These are phyloP conservation scores for Flaveria robusta DNA, from an alignment of 129 eudicot genomes.

Conservation along the genomic window DNA sequence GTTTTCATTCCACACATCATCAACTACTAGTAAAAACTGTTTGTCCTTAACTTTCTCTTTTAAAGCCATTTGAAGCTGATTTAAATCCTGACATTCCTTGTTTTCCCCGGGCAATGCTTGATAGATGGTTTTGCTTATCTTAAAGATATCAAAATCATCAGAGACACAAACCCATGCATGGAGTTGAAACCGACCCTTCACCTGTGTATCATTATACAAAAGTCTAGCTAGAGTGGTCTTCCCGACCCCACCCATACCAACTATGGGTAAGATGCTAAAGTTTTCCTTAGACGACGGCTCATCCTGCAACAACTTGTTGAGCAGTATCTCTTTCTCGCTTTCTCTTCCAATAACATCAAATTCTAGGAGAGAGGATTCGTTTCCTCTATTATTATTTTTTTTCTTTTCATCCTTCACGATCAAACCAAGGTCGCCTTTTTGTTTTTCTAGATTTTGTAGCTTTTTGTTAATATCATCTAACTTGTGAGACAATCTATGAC, in stretches of 20 bases:
- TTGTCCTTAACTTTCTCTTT: conserved; percentile 26
- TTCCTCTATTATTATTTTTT: background rate
- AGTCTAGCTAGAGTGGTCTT: conserved; percentile 19
- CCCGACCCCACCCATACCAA: conserved; percentile 32
- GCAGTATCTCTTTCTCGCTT: conserved; percentile 26
- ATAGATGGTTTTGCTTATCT: conserved; percentile 31
- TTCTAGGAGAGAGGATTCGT: conserved; percentile 34
- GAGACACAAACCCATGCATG: conserved; percentile 51
- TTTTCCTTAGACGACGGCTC: background rate
- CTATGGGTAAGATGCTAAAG: conserved; percentile 30
- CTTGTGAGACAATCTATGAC: conserved; percentile 26
- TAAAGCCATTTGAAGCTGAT: conserved; percentile 35
- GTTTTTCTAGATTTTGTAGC: conserved; percentile 21
- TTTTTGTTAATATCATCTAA: conserved; percentile 17
- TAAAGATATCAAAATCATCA: conserved; percentile 30
- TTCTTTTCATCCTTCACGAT: background rate
- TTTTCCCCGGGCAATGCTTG: conserved; percentile 11
- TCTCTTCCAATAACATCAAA: conserved; percentile 37
- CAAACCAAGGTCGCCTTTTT: conserved; percentile 29
- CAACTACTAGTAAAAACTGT: conserved; percentile 40
- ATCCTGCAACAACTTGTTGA: background rate
- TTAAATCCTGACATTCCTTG: conserved; percentile 22
- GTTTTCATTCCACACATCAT: conserved; percentile 51
- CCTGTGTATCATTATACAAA: background rate
- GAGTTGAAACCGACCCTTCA: conserved; percentile 27